Base-by-base conservation (phyloP, 1,139 yeast species). In the Magnusiomyces tetraspermus region DNA sequence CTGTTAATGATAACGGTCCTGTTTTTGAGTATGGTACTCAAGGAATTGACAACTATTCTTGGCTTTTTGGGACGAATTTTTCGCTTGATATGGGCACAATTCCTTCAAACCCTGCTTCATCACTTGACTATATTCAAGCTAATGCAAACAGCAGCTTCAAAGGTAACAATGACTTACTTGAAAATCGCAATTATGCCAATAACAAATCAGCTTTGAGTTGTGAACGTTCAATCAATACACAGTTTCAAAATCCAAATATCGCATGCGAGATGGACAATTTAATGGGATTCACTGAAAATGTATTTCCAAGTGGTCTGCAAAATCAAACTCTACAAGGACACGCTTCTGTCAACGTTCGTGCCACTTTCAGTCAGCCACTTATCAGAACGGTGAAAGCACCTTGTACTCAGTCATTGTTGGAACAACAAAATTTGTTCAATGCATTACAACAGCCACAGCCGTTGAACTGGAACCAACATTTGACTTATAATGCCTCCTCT, bases 21-120 rank as follows among this genome's bases (percentile, higher is more conserved):
- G 19, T 10, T 23, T 13, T n/a, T 22, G 40, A 36, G 11, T 36
- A 10, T n/a, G 40, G 40, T 5, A 5, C 15, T 6, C 40, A 36
- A 5, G 40, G 40, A 8, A 36, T 36, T 15, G 37, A 38, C 24
- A 47, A 48, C 28, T 51, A 51, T 42, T 49, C 53, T 2, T 51
- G 53, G 53, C 40, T 51, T 10, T 44, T 50, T 23, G 54, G 54
- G 2, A 41, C 37, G 15, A 48, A 49, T 28, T 45, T 49, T 41
- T 45, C 19, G 28, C 24, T 6, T 11, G 43, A 6, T 17, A 38
- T 38, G 24, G 8, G 22, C 11, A 15, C 22, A 23, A 17, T 17
- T 19, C 15, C 11, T 19, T 38, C 24, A 38, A 38, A n/a, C n/a
- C n/a, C n/a, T n/a, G n/a, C n/a, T n/a, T n/a, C n/a, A n/a, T n/a